These are phyloP conservation scores for sweet orange (Citrus sinensis) DNA, from an alignment of 345 rosid species.

Conservation along the genomic window DVS_A1.0 CM039162.1:31274001-31274500, in stretches of 20 bases:
- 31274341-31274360: background rate
- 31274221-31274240: background rate
- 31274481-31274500: too few species aligned
- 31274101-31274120: slow-evolving; percentile 70
- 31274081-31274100: slow-evolving; percentile 92
- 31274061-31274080: background rate
- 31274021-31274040: slow-evolving; percentile 5
- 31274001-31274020: background rate
- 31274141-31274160: slow-evolving; percentile 91
- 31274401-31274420: too few species aligned
- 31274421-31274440: too few species aligned
- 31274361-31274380: background rate
- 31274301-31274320: too few species aligned
- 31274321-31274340: background rate
- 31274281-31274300: too few species aligned
- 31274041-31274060: background rate
- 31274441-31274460: too few species aligned
- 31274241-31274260: background rate
- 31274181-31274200: slow-evolving; percentile 80
- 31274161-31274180: slow-evolving; percentile 61
- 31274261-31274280: too few species aligned
- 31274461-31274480: too few species aligned
- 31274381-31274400: background rate
- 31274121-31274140: slow-evolving; percentile 76
- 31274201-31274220: background rate